Evolutionary conservation across 1,284 basidiomycete genomes (phyloP).

Genomic region (Moniliella sp.): DNA sequence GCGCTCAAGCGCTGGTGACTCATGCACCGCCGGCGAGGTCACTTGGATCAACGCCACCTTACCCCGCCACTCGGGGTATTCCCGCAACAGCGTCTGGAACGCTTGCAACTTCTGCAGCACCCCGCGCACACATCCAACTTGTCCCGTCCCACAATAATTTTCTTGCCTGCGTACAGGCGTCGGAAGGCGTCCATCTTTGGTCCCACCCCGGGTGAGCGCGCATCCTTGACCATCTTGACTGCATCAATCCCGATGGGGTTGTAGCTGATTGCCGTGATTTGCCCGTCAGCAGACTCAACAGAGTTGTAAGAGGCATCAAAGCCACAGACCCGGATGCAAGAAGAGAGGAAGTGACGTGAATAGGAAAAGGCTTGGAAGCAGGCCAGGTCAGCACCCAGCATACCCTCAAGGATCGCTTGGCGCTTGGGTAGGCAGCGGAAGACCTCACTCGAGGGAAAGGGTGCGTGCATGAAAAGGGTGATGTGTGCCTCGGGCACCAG

Average conservation of each 20-base stretch:
- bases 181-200: conserved; percentile 71
- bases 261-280: conserved; percentile 62
- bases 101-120: conserved; percentile 91
- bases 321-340: conserved; percentile 83
- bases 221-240: conserved; percentile 62
- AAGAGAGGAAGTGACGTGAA: conserved; percentile 77
- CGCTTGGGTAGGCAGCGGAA: conserved; percentile 73
- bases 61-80: conserved; percentile 86
- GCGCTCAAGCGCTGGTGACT: conserved; percentile 77
- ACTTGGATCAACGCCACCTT: conserved; percentile 57
- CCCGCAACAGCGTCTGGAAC: conserved; percentile 74
- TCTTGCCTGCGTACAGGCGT: conserved; percentile 76
- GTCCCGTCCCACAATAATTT: conserved; percentile 89
- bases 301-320: conserved; percentile 57
- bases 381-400: conserved; percentile 86
- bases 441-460: conserved; percentile 86
- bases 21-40: conserved; percentile 73
- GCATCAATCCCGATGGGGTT: conserved; percentile 96
- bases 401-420: conserved; percentile 82
- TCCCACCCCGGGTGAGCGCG: conserved; percentile 54
- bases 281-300: conserved; percentile 75
- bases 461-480: conserved; percentile 86
- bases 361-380: conserved; percentile 95
- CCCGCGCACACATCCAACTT: conserved; percentile 96
- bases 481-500: conserved; percentile 52